Conservation (phyloP, 1,284 basidiomycete genomes). For the Albatrellus sp. region DNA sequence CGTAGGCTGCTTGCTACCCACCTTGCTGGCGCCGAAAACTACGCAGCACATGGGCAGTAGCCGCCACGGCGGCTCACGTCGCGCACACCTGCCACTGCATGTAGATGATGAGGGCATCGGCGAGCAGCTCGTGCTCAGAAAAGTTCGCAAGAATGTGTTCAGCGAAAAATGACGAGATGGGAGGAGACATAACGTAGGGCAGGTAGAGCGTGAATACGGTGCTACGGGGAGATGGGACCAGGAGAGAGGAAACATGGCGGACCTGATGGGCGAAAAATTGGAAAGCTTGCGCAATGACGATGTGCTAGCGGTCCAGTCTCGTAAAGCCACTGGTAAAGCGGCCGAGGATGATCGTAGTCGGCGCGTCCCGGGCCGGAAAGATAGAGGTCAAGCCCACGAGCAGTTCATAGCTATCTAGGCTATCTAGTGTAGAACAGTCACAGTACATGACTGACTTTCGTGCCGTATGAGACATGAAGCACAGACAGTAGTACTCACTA, state of each 20-base stretch:
- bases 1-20: conserved; percentile 25
- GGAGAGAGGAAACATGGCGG: conserved; percentile 7
- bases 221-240: conserved; percentile 22
- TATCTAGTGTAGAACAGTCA: conserved; percentile 57
- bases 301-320: conserved; percentile 82
- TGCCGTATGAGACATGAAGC: neutral
- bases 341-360: conserved; percentile 82
- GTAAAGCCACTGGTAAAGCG: conserved; percentile 84
- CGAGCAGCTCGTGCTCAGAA: conserved; percentile 71
- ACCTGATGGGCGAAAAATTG: conserved; percentile 83
- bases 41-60: conserved; percentile 28
- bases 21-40: conserved; percentile 16
- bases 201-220: conserved; percentile 75
- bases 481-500: conserved; percentile 22
- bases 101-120: conserved; percentile 80
- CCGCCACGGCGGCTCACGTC: conserved; percentile 48
- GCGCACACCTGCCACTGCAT: conserved; percentile 79
- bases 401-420: conserved; percentile 63
- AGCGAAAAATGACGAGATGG: conserved; percentile 61
- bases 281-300: conserved; percentile 88
- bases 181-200: conserved; percentile 63
- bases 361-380: conserved; percentile 76
- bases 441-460: conserved; percentile 24
- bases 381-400: conserved; percentile 83
- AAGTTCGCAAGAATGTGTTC: conserved; percentile 78